Conservation (phyloP, 306 rosid genomes). For the Begonia fuchsioides region DNA sequence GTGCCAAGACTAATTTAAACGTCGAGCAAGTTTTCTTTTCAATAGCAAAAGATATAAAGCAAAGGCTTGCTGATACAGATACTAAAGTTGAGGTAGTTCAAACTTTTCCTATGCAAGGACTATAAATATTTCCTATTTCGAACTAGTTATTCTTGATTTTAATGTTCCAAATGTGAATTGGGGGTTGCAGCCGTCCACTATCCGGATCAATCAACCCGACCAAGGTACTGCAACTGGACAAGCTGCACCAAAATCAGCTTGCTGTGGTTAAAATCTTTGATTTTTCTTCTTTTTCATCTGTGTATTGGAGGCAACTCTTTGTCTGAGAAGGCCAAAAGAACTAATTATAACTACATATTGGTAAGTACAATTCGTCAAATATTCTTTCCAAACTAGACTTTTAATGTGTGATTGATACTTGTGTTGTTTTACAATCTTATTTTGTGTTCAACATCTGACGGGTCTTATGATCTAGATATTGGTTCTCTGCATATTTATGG, state of each 20-base stretch:
- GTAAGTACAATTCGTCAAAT: not conserved
- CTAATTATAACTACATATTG: not conserved
- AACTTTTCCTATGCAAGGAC: not conserved
- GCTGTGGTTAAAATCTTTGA: constrained; percentile 56
- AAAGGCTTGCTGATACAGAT: constrained; percentile 70
- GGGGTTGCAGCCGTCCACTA: constrained; percentile 47
- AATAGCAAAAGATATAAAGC: constrained; percentile 74
- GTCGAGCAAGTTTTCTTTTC: constrained; percentile 94
- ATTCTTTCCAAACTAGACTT: not conserved
- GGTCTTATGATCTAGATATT: not conserved
- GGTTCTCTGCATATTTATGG: too few relatives aligned
- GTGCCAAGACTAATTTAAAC: constrained; percentile 88
- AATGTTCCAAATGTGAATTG: not conserved
- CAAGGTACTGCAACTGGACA: constrained; percentile 39
- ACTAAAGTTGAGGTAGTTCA: constrained; percentile 49
- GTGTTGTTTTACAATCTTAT: not conserved
- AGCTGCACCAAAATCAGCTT: constrained; percentile 47
- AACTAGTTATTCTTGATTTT: not conserved
- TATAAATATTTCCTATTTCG: not conserved
- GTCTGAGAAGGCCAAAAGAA: not conserved
- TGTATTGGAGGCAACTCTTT: not conserved
- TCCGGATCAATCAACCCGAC: constrained; percentile 54
- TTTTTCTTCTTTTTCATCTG: constrained; percentile 7
- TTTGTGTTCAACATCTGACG: not conserved
- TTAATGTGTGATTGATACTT: not conserved